Conservation (phyloP, 2,329 filamentous ascomycete species). For the Trichoderma atroviride region DNA sequence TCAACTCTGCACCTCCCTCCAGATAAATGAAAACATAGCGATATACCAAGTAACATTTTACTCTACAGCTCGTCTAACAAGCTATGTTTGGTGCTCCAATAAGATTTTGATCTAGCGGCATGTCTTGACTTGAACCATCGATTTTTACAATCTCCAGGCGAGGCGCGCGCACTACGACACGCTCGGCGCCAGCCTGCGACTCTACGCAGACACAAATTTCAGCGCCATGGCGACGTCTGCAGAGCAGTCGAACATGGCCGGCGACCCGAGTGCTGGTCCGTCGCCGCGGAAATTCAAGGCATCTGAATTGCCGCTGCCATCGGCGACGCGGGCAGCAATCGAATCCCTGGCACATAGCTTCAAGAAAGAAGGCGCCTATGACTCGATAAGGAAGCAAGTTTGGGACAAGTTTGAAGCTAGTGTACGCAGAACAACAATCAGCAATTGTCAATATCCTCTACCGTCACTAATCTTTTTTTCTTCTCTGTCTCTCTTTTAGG, state of each 20-base stretch:
- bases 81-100: neutral
- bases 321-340: slow-evolving; percentile 72
- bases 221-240: slow-evolving; percentile 35
- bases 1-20: neutral
- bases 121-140: slow-evolving; percentile 12
- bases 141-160: neutral
- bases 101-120: slow-evolving; percentile 1
- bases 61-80: neutral
- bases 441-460: neutral
- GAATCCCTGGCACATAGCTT: slow-evolving; percentile 77
- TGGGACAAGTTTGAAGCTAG: slow-evolving; percentile 74
- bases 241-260: slow-evolving; percentile 31
- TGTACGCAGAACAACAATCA: slow-evolving; percentile 48
- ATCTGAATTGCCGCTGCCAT: slow-evolving; percentile 73
- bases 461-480: neutral
- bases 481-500: slow-evolving; percentile 46
- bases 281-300: slow-evolving; percentile 63
- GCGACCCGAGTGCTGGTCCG: slow-evolving; percentile 26
- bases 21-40: neutral
- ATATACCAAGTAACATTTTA: neutral
- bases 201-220: neutral
- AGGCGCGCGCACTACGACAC: slow-evolving; percentile 25
- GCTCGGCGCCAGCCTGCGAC: slow-evolving; percentile 3
- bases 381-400: slow-evolving; percentile 73
- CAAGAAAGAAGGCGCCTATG: slow-evolving; percentile 85